phyloP scores from a whole-genome alignment of 1,284 basidiomycete genomes.

The Pyrrhoderma noxium region DNA sequence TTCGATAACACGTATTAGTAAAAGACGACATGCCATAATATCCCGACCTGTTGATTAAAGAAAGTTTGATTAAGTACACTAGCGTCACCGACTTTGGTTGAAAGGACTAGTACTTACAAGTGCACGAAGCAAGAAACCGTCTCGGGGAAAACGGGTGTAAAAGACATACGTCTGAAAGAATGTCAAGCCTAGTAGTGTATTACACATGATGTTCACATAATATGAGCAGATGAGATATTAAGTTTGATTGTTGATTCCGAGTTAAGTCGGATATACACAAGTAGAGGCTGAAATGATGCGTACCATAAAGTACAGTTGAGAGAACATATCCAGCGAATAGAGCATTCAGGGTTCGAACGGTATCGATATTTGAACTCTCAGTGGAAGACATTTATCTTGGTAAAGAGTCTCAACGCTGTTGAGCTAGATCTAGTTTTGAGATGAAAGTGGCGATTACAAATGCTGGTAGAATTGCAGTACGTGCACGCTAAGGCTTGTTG shows the following conservation, averaged over 20 bases:
- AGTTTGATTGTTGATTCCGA: too few relatives aligned
- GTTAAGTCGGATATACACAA: too few relatives aligned
- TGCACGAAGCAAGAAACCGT: not conserved
- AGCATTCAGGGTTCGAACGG: not conserved
- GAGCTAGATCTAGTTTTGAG: too few relatives aligned
- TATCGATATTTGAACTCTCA: not conserved
- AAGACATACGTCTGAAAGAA: constrained; percentile 14
- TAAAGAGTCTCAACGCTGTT: too few relatives aligned
- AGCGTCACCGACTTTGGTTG: not conserved
- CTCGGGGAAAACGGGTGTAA: constrained; percentile 7
- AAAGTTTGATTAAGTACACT: not conserved
- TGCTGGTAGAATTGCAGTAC: too few relatives aligned
- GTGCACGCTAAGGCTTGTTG: too few relatives aligned
- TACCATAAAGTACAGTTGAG: constrained; percentile 10
- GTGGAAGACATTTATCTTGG: not conserved
- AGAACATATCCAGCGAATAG: constrained; percentile 8
- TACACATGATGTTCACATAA: not conserved
- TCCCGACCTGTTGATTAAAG: not conserved
- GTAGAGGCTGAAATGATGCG: too few relatives aligned
- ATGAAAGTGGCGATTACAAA: too few relatives aligned
- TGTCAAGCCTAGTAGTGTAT: constrained; percentile 1
- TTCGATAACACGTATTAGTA: not conserved
- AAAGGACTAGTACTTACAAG: not conserved
- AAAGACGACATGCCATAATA: not conserved
- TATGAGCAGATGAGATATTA: too few relatives aligned